Evolutionary conservation across 768 basidiomycete genomes (phyloP).

Genomic region (Mycena rosella): DNA sequence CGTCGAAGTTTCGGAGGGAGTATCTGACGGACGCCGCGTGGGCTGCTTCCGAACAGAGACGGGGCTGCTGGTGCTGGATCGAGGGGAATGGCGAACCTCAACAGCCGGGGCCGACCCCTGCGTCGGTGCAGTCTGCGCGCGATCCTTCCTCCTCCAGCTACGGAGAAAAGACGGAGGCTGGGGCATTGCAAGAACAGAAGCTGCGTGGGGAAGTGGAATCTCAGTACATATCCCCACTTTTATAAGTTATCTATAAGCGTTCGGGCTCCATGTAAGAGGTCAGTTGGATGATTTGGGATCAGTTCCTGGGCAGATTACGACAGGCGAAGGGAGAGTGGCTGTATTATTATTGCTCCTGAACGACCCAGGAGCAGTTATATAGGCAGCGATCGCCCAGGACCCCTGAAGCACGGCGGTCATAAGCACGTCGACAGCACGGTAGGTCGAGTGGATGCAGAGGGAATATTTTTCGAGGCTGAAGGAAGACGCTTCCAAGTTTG

Average conservation of each 20-base stretch:
- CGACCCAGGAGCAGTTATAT: background rate
- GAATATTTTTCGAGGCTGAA: background rate
- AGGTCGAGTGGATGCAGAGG: background rate
- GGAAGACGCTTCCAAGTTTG: too few species aligned
- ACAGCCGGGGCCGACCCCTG: slow-evolving; percentile 1
- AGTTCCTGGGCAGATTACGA: slow-evolving; percentile 36
- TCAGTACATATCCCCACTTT: slow-evolving; percentile 14
- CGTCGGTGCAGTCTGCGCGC: slow-evolving; percentile 18
- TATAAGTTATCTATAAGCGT: slow-evolving; percentile 27
- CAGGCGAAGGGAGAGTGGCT: slow-evolving; percentile 35
- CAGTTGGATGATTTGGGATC: slow-evolving; percentile 31
- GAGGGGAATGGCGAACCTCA: slow-evolving; percentile 5
- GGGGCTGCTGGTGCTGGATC: slow-evolving; percentile 27
- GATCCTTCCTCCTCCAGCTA: slow-evolving; percentile 55
- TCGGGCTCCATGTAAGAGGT: slow-evolving; percentile 27
- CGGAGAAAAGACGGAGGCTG: slow-evolving; percentile 54
- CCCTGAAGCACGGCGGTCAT: slow-evolving; percentile 1
- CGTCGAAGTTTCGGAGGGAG: slow-evolving; percentile 13
- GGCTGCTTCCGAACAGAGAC: background rate
- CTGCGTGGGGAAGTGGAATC: slow-evolving; percentile 1
- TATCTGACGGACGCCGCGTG: slow-evolving; percentile 21
- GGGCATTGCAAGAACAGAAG: slow-evolving; percentile 46
- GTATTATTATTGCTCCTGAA: slow-evolving; percentile 21
- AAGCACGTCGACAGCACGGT: background rate
- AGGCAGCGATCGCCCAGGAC: slow-evolving; percentile 4